Evolutionary conservation across 1,284 basidiomycete genomes (phyloP).

Genomic region (Ceratobasidium sp.): DNA sequence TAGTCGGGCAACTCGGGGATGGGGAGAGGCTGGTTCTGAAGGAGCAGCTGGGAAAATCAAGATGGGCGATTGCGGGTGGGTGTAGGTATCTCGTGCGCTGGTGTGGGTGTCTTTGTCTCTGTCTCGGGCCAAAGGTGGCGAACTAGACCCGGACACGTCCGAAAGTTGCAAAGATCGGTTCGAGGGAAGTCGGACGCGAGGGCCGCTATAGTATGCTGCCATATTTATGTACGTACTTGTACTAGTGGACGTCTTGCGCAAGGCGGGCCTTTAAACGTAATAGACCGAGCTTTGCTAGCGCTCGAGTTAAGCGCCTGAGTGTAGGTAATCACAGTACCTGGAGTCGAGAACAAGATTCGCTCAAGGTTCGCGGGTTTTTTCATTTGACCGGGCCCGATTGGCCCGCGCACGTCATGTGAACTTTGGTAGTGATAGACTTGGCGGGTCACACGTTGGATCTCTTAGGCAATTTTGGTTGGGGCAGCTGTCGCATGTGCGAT

Average conservation of each 20-base stretch:
- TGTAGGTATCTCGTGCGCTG: neutral
- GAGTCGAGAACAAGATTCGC: neutral
- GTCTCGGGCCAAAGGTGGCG: neutral
- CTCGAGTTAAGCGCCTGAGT: too few species aligned
- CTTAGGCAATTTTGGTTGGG: neutral
- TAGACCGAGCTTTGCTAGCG: neutral
- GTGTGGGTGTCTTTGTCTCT: too few species aligned
- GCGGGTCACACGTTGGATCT: neutral
- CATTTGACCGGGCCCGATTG: neutral
- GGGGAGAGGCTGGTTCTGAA: constrained; percentile 37
- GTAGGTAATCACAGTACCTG: neutral
- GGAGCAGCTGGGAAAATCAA: constrained; percentile 39
- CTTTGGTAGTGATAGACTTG: too few species aligned
- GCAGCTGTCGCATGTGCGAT: neutral
- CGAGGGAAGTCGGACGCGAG: constrained; percentile 33
- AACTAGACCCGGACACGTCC: constrained; percentile 3
- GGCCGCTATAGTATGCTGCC: constrained; percentile 36
- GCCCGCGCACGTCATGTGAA: neutral
- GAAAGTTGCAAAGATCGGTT: constrained; percentile 33
- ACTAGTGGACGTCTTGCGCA: neutral
- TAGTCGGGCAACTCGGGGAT: constrained; percentile 9
- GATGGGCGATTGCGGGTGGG: constrained; percentile 17
- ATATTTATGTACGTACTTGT: constrained; percentile 3
- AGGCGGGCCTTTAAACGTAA: constrained; percentile 2
- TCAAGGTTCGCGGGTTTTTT: neutral